phyloP scores from a whole-genome alignment of 345 rosid species.

The Sisymbrium altissimum region DNA sequence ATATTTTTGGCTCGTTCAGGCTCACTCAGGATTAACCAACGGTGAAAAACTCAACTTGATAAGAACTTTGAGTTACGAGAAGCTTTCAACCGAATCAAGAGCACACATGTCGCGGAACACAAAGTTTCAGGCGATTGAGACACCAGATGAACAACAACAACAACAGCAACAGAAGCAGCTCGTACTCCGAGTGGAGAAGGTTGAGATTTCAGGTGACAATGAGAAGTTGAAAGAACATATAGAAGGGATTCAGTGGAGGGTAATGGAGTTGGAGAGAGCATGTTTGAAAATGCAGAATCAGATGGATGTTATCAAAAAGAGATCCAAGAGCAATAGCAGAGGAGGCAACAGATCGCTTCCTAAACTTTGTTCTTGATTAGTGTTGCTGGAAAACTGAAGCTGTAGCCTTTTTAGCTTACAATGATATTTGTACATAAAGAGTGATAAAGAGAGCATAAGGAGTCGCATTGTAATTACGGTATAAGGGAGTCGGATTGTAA shows the following conservation, averaged over 20 bases:
- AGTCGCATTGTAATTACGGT: slow-evolving; percentile 2
- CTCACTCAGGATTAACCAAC: slow-evolving; percentile 62
- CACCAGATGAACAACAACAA: slow-evolving; percentile 34
- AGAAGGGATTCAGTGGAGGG: slow-evolving; percentile 84
- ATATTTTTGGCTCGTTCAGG: slow-evolving; percentile 35
- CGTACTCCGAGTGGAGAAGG: slow-evolving; percentile 40
- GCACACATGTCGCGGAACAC: slow-evolving; percentile 54
- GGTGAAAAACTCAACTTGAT: slow-evolving; percentile 67
- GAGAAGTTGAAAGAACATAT: slow-evolving; percentile 60
- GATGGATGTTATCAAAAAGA: slow-evolving; percentile 60
- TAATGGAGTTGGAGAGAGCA: slow-evolving; percentile 76
- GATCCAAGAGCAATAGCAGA: slow-evolving; percentile 47
- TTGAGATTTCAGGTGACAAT: slow-evolving; percentile 38
- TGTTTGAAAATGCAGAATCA: slow-evolving; percentile 81
- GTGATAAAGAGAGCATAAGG: slow-evolving; percentile 19
- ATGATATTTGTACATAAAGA: slow-evolving; percentile 27
- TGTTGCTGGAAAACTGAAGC: neutral
- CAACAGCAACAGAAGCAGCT: slow-evolving; percentile 27
- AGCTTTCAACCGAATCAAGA: slow-evolving; percentile 61
- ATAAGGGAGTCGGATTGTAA: slow-evolving; percentile 15
- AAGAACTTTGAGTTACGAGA: slow-evolving; percentile 55
- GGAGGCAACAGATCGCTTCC: slow-evolving; percentile 63
- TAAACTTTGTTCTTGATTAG: slow-evolving; percentile 70
- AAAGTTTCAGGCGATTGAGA: slow-evolving; percentile 54
- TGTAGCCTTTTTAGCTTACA: slow-evolving; percentile 1